A percentile compares a stretch with the other conserved stretches of the same genome.
These are phyloP conservation scores for Penicillium crystallinum DNA, from an alignment of 495 filamentous ascomycete genomes.

Conservation along the genomic window DNA sequence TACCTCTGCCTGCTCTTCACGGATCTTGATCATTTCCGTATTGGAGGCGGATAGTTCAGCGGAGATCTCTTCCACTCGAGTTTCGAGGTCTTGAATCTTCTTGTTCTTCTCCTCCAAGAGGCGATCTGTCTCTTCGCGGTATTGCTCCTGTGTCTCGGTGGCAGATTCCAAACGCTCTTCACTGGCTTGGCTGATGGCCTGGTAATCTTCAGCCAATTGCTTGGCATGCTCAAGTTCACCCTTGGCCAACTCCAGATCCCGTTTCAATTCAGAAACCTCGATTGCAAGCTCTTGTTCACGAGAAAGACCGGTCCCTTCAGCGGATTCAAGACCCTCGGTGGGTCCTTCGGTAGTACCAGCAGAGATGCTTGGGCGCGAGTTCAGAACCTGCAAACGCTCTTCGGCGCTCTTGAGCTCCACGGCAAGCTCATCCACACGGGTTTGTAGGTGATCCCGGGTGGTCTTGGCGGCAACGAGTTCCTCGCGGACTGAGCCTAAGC, in stretches of 20 bases:
- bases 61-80: conserved; percentile 74
- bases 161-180: conserved; percentile 82
- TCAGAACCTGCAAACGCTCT: conserved; percentile 73
- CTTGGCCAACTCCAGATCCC: conserved; percentile 68
- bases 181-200: conserved; percentile 77
- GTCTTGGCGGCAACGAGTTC: conserved; percentile 80
- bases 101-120: conserved; percentile 67
- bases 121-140: conserved; percentile 75
- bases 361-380: conserved; percentile 60
- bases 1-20: conserved; percentile 70
- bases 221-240: conserved; percentile 74
- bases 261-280: conserved; percentile 77
- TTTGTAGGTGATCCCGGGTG: conserved; percentile 78
- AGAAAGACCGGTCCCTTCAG: conserved; percentile 50
- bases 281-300: conserved; percentile 82
- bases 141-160: conserved; percentile 78
- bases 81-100: conserved; percentile 71
- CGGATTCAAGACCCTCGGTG: conserved; percentile 30
- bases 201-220: conserved; percentile 78
- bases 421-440: conserved; percentile 78
- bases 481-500: conserved; percentile 70
- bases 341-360: conserved; percentile 32
- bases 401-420: conserved; percentile 84
- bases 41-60: conserved; percentile 74
- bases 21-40: conserved; percentile 68